phyloP scores from a whole-genome alignment of 805 yeast species.

The Wickerhamomyces xylosicus region DNA sequence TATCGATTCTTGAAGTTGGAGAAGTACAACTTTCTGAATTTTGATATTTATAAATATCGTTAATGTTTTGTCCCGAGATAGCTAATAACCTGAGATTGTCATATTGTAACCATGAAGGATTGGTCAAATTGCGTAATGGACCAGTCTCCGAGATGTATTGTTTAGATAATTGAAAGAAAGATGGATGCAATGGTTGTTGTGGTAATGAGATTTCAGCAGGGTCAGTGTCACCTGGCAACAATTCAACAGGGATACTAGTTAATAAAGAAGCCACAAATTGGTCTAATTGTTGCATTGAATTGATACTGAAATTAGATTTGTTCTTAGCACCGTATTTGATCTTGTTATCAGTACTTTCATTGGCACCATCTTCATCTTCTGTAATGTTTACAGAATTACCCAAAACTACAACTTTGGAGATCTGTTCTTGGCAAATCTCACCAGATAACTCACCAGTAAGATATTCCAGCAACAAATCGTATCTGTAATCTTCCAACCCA shows the following conservation, averaged over 20 bases:
- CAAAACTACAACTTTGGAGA: constrained; percentile 50
- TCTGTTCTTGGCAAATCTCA: constrained; percentile 17
- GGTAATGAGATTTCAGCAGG: constrained; percentile 83
- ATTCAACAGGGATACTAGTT: constrained; percentile 51
- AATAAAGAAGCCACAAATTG: constrained; percentile 44
- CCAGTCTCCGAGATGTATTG: too few species aligned
- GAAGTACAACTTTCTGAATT: constrained; percentile 25
- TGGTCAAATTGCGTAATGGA: constrained; percentile 42
- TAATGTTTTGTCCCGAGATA: constrained; percentile 76
- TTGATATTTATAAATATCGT: constrained; percentile 65
- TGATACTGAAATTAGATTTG: constrained; percentile 38
- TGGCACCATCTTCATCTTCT: constrained; percentile 13
- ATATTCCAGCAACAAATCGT: constrained; percentile 57
- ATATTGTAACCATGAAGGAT: constrained; percentile 65
- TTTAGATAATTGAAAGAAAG: constrained; percentile 46
- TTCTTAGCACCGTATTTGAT: constrained; percentile 38
- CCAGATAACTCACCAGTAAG: constrained; percentile 59
- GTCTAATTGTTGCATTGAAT: constrained; percentile 48
- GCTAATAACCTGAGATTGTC: constrained; percentile 53
- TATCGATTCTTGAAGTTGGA: constrained; percentile 30
- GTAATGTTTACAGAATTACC: constrained; percentile 50
- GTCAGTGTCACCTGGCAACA: constrained; percentile 81
- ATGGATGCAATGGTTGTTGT: constrained; percentile 80
- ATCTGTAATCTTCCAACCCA: constrained; percentile 32
- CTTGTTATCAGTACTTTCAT: constrained; percentile 5